These are phyloP conservation scores for Brassica rapa DNA, from an alignment of 345 rosid genomes.

Conservation along the genomic window DNA sequence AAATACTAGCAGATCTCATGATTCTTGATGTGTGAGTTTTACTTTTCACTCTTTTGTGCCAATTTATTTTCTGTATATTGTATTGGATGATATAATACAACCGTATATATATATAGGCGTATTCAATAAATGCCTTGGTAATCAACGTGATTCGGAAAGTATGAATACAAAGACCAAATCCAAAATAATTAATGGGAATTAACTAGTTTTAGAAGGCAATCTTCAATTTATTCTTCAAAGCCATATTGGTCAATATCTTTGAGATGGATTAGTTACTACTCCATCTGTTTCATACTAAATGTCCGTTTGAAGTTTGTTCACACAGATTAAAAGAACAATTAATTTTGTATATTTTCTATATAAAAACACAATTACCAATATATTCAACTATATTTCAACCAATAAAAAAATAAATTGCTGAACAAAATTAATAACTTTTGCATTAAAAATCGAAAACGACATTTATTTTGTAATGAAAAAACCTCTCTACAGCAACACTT, in stretches of 20 bases:
- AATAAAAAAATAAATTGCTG: no score
- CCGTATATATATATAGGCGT: background rate
- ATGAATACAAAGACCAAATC: constrained; percentile 2
- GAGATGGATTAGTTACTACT: background rate
- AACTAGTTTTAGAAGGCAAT: background rate
- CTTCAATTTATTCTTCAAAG: background rate
- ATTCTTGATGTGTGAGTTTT: background rate
- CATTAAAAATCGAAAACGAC: no score
- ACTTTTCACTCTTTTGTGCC: background rate
- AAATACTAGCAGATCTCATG: constrained; percentile 28
- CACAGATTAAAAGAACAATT: no score
- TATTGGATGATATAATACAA: background rate
- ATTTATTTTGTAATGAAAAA: no score
- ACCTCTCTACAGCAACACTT: no score
- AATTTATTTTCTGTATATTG: background rate
- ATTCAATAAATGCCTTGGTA: background rate
- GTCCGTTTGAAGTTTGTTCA: no score
- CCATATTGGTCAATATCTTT: background rate
- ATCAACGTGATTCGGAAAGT: background rate
- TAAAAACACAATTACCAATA: no score
- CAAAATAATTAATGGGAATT: background rate
- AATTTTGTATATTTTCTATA: no score
- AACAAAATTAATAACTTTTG: no score
- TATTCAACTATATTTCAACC: no score
- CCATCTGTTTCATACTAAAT: no score